Evolutionary conservation across 2,329 filamentous ascomycete genomes (phyloP), one percentile per base, ranked within the genome.

Genomic region (Ceratocystis alfenasii): DNA sequence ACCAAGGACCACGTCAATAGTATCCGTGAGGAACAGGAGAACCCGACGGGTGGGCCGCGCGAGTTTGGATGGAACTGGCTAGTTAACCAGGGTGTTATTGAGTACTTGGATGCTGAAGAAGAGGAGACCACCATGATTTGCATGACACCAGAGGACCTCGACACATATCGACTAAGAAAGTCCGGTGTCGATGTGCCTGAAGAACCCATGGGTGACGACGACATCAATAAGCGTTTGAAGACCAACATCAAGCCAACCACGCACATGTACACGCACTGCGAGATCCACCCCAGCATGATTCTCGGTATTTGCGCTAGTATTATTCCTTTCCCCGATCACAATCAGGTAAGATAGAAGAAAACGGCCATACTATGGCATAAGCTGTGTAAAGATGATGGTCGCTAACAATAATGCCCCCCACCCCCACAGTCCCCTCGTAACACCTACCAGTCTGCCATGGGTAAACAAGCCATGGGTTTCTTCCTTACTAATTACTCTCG

Each of bases 381-480:
- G 1, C 30, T 8, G 17, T 33, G 25, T 59, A 20, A 7, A 33
- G 53, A 12, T 17, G 20, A 12, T 28, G 33, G 30, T 71, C 69
- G 64, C 74, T 80, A 73, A 79, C 70, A 48, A 61, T 59, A 10
- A 41, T 41, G 10, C 36, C 10, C 36, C 36, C 10, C 70, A 46
- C 60, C 61, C 8, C 8, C 20, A 61, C 73, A 95, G 83, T 97
- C 93, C 69, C 94, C 94, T 70, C 88, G 94, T 88, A 99, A 99
- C 74, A 97, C 93, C 3, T 99, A 96, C 76, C 93, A 97, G 78
- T 96, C 93, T 72, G 94, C 94, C 74, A 99, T 99, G 94, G 94
- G 95, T 80, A 99, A 99, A 78, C 94, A 99, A 83, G 94, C 94
- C 69, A 99, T 99, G 95, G 94, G 95, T 74, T 92, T 97, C 72